Conservation (phyloP, 2,329 filamentous ascomycete genomes). For the Pseudocercospora fijiensis region DNA sequence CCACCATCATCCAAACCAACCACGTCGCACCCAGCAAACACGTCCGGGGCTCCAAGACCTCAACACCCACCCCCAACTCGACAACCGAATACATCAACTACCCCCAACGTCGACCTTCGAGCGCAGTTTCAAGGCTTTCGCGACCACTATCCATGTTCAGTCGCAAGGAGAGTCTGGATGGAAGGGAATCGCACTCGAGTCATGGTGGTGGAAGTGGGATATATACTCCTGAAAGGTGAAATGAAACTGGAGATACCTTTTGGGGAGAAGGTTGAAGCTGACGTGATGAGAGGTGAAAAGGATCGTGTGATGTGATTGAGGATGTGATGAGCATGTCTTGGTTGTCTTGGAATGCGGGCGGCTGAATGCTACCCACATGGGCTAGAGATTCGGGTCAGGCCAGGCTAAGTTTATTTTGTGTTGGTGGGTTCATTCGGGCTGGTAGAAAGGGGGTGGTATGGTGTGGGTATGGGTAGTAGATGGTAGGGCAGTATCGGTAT, state of each 20-base stretch:
- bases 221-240: neutral
- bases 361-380: neutral
- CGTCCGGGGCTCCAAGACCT: neutral
- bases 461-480: neutral
- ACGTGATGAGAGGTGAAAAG: neutral
- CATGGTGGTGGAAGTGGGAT: neutral
- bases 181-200: neutral
- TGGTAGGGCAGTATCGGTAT: neutral
- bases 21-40: neutral
- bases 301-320: no score
- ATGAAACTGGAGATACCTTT: no score
- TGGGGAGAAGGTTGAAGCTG: neutral
- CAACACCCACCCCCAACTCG: neutral
- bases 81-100: neutral
- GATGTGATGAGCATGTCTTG: neutral
- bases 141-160: neutral
- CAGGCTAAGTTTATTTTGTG: neutral
- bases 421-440: neutral
- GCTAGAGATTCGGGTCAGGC: neutral
- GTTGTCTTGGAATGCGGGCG: neutral
- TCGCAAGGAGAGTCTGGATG: conserved; percentile 1
- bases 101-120: neutral
- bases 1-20: neutral
- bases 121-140: neutral
- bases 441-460: no score